These are phyloP conservation scores for Penicillium sp. DNA, from an alignment of 2,329 filamentous ascomycete genomes.

Conservation along the genomic window DNA sequence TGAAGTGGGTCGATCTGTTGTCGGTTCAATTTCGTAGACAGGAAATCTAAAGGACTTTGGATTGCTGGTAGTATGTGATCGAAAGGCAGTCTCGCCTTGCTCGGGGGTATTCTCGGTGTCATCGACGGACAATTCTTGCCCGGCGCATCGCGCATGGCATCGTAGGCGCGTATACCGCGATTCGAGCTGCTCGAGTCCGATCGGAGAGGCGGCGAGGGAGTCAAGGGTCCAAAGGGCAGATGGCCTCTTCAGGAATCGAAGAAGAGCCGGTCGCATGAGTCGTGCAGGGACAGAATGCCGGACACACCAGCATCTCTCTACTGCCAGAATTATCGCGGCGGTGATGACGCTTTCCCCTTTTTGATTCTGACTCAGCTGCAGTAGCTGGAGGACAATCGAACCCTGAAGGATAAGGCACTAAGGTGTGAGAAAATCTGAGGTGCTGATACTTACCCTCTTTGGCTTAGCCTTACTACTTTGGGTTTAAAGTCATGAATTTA, in stretches of 20 bases:
- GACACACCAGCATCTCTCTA: no score
- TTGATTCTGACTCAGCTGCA: slow-evolving; percentile 18
- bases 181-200: slow-evolving; percentile 33
- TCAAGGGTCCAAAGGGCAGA: slow-evolving; percentile 38
- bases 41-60: slow-evolving; percentile 14
- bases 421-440: no score
- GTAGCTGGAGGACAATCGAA: slow-evolving; percentile 29
- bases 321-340: slow-evolving; percentile 3
- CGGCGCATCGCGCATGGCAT: slow-evolving; percentile 23
- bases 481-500: no score
- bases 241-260: slow-evolving; percentile 40
- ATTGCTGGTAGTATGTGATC: background rate
- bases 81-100: background rate
- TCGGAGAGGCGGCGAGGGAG: slow-evolving; percentile 26
- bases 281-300: background rate
- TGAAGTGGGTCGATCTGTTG: slow-evolving; percentile 3
- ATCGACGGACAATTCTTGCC: slow-evolving; percentile 7
- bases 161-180: slow-evolving; percentile 24
- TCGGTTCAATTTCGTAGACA: slow-evolving; percentile 27
- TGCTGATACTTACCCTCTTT: no score
- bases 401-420: no score
- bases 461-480: no score
- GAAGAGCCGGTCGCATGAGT: slow-evolving; percentile 41
- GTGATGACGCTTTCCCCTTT: slow-evolving; percentile 17
- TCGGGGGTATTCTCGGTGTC: background rate